Evolutionary conservation across 2,329 filamentous ascomycete species (phyloP), one percentile per base, ranked within the genome.

Genomic region (Huntiella abstrusa): DNA sequence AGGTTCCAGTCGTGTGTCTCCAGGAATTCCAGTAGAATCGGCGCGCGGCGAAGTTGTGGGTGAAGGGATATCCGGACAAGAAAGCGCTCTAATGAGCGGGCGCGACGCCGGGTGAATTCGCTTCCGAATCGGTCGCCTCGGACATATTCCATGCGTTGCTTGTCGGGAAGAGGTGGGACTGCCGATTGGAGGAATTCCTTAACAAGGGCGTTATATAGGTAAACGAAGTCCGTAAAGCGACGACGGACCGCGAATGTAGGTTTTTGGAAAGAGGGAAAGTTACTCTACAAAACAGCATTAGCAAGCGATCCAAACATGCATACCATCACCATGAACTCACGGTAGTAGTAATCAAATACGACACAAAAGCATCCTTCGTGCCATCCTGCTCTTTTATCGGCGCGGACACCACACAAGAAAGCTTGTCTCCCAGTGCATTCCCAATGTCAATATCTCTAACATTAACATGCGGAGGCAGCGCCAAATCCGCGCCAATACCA

Each of bases 61-160:
- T 98, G 91, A 39, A 94, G 70, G 3, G 87, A 77, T 48, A 95
- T 68, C 4, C 91, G 82, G 56, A 80, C 76, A 40, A 98, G 71
- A 60, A 98, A 98, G 45, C 91, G 82, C 62, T 92, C 80, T 45
- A 98, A 71, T 3, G 87, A 95, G 67, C 87, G 82, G 43, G 85
- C 86, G 54, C 91, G 77, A 33, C 91, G 79, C 40, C 77, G 70
- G 33, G 86, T 98, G 60, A 98, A 98, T 63, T 96, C 91, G 43
- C 80, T 64, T 6, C 87, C 86, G 62, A 98, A 98, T 52, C 91
- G 81, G 66, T 96, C 88, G 54, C 91, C 91, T 33, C 87, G 83
- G 44, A 96, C 91, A 59, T 96, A 96, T 58, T 94, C 86, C 83
- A 98, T 94, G 64, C 92, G 92, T 69, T 96, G 88, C 70, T 96